These are phyloP conservation scores for Harrya chromipes DNA, from an alignment of 768 basidiomycete genomes.

Conservation along the genomic window DNA sequence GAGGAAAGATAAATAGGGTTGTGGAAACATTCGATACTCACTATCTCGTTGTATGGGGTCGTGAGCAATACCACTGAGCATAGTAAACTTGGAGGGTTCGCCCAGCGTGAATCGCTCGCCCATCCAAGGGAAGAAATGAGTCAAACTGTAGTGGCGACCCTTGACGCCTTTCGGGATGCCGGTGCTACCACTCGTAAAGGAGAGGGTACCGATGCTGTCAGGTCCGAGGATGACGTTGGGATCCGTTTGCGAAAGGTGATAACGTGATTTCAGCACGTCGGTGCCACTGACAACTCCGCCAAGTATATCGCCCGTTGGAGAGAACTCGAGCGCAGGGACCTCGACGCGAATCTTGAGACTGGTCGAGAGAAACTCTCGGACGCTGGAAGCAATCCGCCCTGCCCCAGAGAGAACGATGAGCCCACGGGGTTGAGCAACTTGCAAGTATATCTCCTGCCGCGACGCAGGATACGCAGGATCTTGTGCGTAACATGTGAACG, in stretches of 20 bases:
- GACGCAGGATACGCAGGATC: conserved; percentile 97
- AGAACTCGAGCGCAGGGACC: conserved; percentile 83
- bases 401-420: conserved; percentile 90
- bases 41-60: conserved; percentile 99
- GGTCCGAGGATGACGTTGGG: conserved; percentile 88
- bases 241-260: conserved; percentile 59
- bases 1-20: background rate
- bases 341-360: conserved; percentile 87
- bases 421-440: conserved; percentile 89
- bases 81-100: conserved; percentile 83
- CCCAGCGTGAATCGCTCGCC: conserved; percentile 76
- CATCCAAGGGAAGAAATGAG: conserved; percentile 99
- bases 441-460: conserved; percentile 88
- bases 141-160: conserved; percentile 92
- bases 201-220: conserved; percentile 90
- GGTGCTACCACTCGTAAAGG: conserved; percentile 96
- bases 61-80: conserved; percentile 98
- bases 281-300: conserved; percentile 53
- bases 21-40: conserved; percentile 43
- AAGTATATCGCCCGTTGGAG: conserved; percentile 55
- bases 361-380: conserved; percentile 75
- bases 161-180: conserved; percentile 98
- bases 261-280: conserved; percentile 62
- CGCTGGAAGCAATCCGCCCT: conserved; percentile 72
- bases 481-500: conserved; percentile 28